Base-by-base conservation (phyloP, 2,329 filamentous ascomycete species). In the Neocucurbitaria cava region DNA sequence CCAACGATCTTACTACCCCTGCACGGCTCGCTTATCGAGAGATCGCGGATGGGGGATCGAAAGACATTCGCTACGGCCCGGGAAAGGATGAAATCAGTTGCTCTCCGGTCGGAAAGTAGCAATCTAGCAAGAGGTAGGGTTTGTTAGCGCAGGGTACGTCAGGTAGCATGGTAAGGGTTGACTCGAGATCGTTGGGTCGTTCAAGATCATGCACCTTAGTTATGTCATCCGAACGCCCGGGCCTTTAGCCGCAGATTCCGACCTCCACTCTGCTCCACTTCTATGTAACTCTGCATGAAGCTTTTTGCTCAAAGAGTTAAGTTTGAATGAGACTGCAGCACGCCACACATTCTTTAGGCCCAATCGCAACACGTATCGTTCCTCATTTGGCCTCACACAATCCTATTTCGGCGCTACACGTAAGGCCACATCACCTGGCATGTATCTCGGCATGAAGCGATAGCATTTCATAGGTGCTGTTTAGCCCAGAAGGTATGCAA, bases 221-320 rank as follows among this genome's bases (percentile, higher is more conserved):
- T n/a, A 46, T 35, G 50, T 57, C 50, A 57, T 50, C 41, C 43
- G 30, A 20, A 11, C 24, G 20, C 40, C 24, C 31, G 30, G 24
- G n/a, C 18, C 26, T 31, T 41, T 44, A 35, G 46, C 43, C 35
- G 36, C 50, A 46, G 54, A 49, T 42, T 36, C 36, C 17, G 4
- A 30, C 42, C 42, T 42, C 35, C 30, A 38, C 45, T 38, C 40
- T 18, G n/a, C 35, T 38, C 35, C 35, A 38, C 35, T 18, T 38
- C 13, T 38, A 38, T 18, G 35, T 18, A 18, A 18, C 35, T 38
- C 35, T 38, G 35, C 35, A 38, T 38, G 18, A 38, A 38, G 35
- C 11, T 20, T 38, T 7, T 18, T 38, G 1, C 35, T 18, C n/a
- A 38, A 38, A 20, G n/a, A 38, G n/a, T 35, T 9, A 38, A 38